phyloP scores from a whole-genome alignment of 2,329 filamentous ascomycete species.

The Knufia fluminis region DNA sequence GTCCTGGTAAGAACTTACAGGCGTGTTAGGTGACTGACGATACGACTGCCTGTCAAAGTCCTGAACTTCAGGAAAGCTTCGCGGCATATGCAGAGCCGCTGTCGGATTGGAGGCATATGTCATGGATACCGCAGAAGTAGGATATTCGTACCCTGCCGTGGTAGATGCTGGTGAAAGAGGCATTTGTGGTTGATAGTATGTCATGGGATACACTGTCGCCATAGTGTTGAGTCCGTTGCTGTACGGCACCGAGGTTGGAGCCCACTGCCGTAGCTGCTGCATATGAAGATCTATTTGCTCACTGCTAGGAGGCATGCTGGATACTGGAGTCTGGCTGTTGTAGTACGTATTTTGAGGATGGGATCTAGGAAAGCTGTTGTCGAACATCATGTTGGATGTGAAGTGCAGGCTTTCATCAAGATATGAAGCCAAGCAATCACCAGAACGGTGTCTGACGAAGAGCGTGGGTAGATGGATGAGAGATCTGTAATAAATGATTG shows the following conservation, averaged over 20 bases:
- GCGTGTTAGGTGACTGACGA: conserved; percentile 2
- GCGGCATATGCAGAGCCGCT: not conserved
- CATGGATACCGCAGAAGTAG: not conserved
- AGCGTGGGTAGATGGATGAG: not conserved
- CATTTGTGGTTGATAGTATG: not conserved
- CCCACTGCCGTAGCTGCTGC: conserved; percentile 21
- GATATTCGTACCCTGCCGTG: not conserved
- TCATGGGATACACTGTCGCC: not conserved
- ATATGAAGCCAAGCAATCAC: not conserved
- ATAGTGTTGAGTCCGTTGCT: not conserved
- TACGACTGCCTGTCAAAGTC: not conserved
- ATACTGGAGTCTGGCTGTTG: not conserved
- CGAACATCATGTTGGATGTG: not conserved
- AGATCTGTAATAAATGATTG: not conserved
- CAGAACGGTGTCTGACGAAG: not conserved
- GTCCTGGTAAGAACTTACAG: conserved; percentile 5
- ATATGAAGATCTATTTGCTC: conserved; percentile 21
- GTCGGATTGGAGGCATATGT: not conserved
- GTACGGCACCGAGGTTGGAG: not conserved
- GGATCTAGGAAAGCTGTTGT: not conserved
- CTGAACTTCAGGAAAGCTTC: not conserved
- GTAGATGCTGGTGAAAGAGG: not conserved
- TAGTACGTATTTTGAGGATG: not conserved
- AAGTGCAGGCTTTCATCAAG: not conserved
- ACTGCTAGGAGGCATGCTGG: conserved; percentile 9